phyloP scores from a whole-genome alignment of 192 early-diverging fungal genomes.

The Umbelopsis sp. region DNA sequence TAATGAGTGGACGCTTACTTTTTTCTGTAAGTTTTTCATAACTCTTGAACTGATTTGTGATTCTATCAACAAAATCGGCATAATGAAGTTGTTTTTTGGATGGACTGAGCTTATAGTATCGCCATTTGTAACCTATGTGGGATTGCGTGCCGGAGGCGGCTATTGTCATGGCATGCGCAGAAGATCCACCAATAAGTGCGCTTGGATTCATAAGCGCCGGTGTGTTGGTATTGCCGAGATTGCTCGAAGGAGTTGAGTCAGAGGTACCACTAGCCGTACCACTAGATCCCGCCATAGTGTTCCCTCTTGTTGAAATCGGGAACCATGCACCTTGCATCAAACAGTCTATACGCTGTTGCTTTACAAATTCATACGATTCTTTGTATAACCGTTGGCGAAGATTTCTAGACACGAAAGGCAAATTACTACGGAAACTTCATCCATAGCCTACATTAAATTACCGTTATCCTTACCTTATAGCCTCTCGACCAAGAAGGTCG shows the following conservation, averaged over 20 bases:
- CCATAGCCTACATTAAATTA: not conserved
- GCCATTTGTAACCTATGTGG: slow-evolving; percentile 35
- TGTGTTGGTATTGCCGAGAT: not conserved
- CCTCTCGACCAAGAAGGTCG: slow-evolving; percentile 56
- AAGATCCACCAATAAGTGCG: not conserved
- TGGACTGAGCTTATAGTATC: slow-evolving; percentile 64
- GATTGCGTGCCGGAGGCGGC: not conserved
- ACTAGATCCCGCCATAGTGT: not conserved
- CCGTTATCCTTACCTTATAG: slow-evolving; percentile 50
- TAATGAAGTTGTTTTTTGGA: slow-evolving; percentile 64
- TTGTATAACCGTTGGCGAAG: slow-evolving; percentile 65
- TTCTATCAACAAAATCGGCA: slow-evolving; percentile 61
- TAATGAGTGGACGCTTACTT: slow-evolving; percentile 36
- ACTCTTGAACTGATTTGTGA: slow-evolving; percentile 29
- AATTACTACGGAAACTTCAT: not conserved
- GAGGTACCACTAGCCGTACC: not conserved
- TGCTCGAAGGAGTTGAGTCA: not conserved
- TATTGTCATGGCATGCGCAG: not conserved
- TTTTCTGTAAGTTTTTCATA: slow-evolving; percentile 53
- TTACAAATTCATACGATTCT: slow-evolving; percentile 70
- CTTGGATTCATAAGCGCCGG: not conserved
- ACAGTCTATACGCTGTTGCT: slow-evolving; percentile 67
- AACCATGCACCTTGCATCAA: slow-evolving; percentile 70
- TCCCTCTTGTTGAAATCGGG: slow-evolving; percentile 28
- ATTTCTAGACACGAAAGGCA: slow-evolving; percentile 44